Evolutionary conservation across 345 rosid genomes (phyloP).

Genomic region (Eucalyptus cladocalyx): DNA sequence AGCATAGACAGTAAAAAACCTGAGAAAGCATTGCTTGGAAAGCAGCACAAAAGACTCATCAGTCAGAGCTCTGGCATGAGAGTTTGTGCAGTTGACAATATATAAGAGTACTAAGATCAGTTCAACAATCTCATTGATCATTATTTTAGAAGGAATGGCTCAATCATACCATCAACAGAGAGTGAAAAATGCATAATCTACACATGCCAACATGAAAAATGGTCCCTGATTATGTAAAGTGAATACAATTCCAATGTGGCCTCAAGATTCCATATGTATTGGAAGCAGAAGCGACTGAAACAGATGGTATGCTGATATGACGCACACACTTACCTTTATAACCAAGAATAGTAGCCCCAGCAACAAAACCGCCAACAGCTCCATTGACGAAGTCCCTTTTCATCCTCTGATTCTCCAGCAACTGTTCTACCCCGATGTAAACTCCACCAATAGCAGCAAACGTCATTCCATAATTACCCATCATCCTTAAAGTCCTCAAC

Average conservation of each 20-base stretch:
- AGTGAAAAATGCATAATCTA: neutral
- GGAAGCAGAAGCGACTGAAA: neutral
- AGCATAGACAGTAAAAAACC: neutral
- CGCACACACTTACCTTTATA: slow-evolving; percentile 38
- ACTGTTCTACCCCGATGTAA: slow-evolving; percentile 96
- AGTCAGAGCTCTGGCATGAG: neutral
- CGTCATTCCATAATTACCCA: slow-evolving; percentile 85
- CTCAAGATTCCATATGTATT: neutral
- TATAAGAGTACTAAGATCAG: neutral
- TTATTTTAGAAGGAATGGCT: neutral
- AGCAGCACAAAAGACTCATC: neutral
- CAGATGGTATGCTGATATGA: neutral
- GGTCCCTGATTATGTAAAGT: neutral
- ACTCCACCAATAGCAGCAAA: slow-evolving; percentile 98
- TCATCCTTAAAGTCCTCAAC: slow-evolving; percentile 80
- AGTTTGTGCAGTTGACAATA: neutral
- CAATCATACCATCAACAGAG: neutral
- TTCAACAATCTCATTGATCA: neutral
- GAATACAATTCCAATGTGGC: neutral
- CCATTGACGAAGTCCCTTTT: slow-evolving; percentile 92
- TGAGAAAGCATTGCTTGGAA: neutral
- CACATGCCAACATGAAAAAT: neutral
- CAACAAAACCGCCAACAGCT: slow-evolving; percentile 89
- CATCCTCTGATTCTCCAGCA: slow-evolving; percentile 52
- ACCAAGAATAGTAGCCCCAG: slow-evolving; percentile 88